Evolutionary conservation across 2,329 filamentous ascomycete species (phyloP), one percentile per base, ranked within the genome.

Genomic region (Aphanoascus verrucosus): DNA sequence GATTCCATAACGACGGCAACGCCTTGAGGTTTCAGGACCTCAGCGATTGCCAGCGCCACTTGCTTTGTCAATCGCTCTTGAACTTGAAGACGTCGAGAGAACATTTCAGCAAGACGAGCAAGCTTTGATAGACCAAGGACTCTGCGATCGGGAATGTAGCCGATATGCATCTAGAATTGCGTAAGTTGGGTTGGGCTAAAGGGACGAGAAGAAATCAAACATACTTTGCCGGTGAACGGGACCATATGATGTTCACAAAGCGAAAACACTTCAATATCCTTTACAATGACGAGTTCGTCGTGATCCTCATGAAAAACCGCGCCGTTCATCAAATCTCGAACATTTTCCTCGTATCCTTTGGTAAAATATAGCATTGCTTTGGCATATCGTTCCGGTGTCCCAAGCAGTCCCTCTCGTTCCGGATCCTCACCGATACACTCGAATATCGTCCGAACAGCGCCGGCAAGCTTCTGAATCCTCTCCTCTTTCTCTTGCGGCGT

Each of bases 1-100:
- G 88, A 94, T 66, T 98, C 93, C 85, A 98, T 95, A 56, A 98
- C 91, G 1, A 98, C 93, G 17, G 88, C 91, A 1, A 98, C 91
- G 45, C 93, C 93, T 66, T 94, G 88, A 1, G 93, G 93, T 67
- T 94, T 86, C 46, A 98, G 77, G 11, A 97, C 84, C 65, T 97
- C 90, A 67, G 89, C 89, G 58, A 98, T 85, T 14, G 93, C 91
- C 58, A 95, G 81, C 17, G 93, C 93, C 12, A 98, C 90, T 69
- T 98, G 90, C 69, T 94, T 94, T 20, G 93, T 98, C 34, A 98
- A 77, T 34, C 93, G 84, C 69, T 98, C 93, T 73, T 98, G 93
- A 49, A 98, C 91, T 70, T 98, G 93, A 3, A 98, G 78, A 53
- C 93, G 79, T 51, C 93, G 85, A 46, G 86, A 85, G 72, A 95